Evolutionary conservation across 257 asterid genomes (phyloP).

Genomic region (Linaria vulgaris): DNA sequence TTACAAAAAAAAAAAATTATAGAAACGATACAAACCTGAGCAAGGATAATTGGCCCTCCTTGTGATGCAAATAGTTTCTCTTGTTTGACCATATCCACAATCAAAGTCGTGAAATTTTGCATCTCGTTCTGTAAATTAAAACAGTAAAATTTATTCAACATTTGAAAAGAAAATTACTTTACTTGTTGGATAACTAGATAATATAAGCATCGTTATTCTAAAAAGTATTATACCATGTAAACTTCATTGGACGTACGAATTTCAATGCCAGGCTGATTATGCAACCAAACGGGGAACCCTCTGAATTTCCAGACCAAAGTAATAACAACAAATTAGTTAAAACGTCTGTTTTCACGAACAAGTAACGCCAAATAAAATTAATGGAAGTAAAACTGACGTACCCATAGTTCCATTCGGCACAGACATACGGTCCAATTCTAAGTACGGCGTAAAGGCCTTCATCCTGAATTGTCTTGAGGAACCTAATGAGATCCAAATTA

Average conservation of each 20-base stretch:
- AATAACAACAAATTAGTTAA: neutral
- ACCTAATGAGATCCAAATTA: conserved; percentile 59
- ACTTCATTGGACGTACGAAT: conserved; percentile 58
- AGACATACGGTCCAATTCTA: conserved; percentile 83
- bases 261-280: conserved; percentile 52
- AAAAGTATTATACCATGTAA: conserved; percentile 42
- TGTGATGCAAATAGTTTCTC: conserved; percentile 81
- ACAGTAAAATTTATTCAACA: neutral
- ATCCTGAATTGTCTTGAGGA: conserved; percentile 52
- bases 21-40: conserved; percentile 42
- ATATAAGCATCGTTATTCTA: neutral
- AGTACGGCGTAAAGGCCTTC: conserved; percentile 64
- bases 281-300: conserved; percentile 84
- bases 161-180: neutral
- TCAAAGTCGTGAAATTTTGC: conserved; percentile 62
- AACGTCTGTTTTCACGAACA: no score
- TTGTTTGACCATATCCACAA: conserved; percentile 62
- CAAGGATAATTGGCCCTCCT: conserved; percentile 86
- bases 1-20: no score
- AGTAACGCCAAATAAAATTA: no score
- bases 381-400: conserved; percentile 14
- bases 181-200: neutral
- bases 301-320: conserved; percentile 21
- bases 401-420: conserved; percentile 94
- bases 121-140: conserved; percentile 53